Conservation (phyloP, 441 rosid species). For the Jatropha podagrica region DNA sequence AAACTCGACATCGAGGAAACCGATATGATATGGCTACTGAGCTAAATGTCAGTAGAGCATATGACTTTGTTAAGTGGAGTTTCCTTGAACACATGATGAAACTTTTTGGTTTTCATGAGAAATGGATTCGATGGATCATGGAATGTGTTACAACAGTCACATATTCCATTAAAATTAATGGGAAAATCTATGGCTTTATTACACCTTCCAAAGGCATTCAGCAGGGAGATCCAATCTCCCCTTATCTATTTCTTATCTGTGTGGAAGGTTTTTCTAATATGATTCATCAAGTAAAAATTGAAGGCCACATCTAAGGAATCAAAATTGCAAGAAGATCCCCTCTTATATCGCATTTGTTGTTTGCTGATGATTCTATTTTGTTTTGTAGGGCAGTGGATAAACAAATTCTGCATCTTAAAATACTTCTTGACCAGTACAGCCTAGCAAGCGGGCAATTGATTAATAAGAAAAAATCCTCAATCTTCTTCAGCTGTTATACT, state of each 20-base stretch:
- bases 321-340: not conserved
- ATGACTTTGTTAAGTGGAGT: not conserved
- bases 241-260: not conserved
- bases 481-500: too few relatives aligned
- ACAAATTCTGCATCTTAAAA: too few relatives aligned
- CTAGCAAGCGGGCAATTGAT: too few relatives aligned
- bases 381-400: not conserved
- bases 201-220: not conserved
- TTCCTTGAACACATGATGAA: not conserved
- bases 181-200: not conserved
- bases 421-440: too few relatives aligned
- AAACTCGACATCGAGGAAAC: too few relatives aligned
- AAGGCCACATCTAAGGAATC: not conserved
- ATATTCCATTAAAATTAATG: not conserved
- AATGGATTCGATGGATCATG: not conserved
- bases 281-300: not conserved
- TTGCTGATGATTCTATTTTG: not conserved
- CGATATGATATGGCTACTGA: not conserved
- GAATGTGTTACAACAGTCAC: not conserved
- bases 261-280: not conserved
- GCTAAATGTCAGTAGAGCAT: not conserved
- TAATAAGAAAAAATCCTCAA: too few relatives aligned
- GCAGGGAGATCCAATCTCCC: not conserved
- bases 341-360: not conserved
- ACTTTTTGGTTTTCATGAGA: not conserved